Base-by-base conservation (phyloP, 176 grass and related monocot genomes). In the Carex parvula region DNA sequence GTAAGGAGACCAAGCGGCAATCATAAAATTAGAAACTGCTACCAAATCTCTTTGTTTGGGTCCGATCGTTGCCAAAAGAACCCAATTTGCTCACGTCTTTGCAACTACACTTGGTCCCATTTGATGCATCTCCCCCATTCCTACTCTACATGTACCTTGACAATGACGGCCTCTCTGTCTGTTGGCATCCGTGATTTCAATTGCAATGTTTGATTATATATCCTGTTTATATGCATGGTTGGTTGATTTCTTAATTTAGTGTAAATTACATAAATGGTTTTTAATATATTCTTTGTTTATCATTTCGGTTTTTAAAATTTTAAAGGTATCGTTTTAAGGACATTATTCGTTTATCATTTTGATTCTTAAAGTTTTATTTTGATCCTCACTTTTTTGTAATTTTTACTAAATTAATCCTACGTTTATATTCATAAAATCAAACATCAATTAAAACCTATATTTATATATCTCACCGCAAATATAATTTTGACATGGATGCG, bases 31-130 rank as follows among this genome's bases (percentile, higher is more conserved):
- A 35, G 68, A 76, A 78, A 78, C 52, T 78, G 41, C 22, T 66
- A 83, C 81, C 81, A 64, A 83, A 83, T 83, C 60, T 54, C 9
- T 16, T 67, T 83, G 41, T 66, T 68, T 83, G 80, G 80, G 32
- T 46, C 37, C 60, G 21, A 53, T 82, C 21, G n/a, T 52, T 82
- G 7, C 56, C 80, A 32, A 67, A 82, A 46, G 10, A 53, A 82
- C 20, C 61, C 80, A 82, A 82, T 24, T 64, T 48, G 13, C 37
- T 65, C 60, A 64, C 80, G 80, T 66, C 22, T 29, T 54, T 17
- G 72, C 80, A 82, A 82, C 80, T 32, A 50, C 37, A 52, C 14
- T 12, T 18, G 80, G 60, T 54, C 80, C 80, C 60, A 30, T 67
- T 53, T 39, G 37, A 39, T 24, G 22, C 0, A 24, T 39, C 21